A percentile compares a stretch with the other conserved stretches of the same genome.
These are phyloP conservation scores for Leccinellum luteum DNA, from an alignment of 768 basidiomycete genomes.

Conservation along the genomic window DNA sequence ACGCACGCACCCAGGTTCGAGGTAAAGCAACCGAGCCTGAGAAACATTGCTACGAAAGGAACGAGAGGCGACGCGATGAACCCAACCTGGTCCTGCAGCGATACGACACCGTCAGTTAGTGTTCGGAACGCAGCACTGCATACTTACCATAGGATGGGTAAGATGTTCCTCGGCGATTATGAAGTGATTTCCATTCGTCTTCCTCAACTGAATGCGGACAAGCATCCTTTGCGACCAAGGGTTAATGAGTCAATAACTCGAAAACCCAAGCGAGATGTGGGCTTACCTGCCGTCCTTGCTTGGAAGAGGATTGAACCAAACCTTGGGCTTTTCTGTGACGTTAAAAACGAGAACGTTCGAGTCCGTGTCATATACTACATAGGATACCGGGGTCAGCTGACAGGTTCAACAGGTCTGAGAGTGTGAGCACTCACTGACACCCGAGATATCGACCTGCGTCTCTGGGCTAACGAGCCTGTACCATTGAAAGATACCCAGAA, in stretches of 20 bases:
- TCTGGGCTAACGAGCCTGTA: conserved; percentile 60
- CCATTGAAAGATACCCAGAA: conserved; percentile 62
- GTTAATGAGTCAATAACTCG: background rate
- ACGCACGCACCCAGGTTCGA: conserved; percentile 25
- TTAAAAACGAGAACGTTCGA: conserved; percentile 48
- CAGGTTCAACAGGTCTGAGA: background rate
- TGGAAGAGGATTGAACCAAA: conserved; percentile 50
- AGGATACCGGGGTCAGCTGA: background rate
- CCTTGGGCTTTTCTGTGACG: conserved; percentile 37
- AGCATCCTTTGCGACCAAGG: conserved; percentile 36
- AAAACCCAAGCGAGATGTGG: background rate
- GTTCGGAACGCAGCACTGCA: background rate
- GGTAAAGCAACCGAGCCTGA: conserved; percentile 21
- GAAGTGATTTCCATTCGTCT: conserved; percentile 39
- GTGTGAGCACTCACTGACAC: conserved; percentile 39
- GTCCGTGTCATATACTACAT: conserved; percentile 47
- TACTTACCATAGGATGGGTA: conserved; percentile 49
- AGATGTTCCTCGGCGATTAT: conserved; percentile 60
- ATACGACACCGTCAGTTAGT: conserved; percentile 7
- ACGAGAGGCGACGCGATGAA: conserved; percentile 20
- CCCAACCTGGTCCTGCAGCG: conserved; percentile 21
- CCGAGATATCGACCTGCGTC: conserved; percentile 40
- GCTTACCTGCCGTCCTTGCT: conserved; percentile 47
- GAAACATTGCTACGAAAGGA: conserved; percentile 12
- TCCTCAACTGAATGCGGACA: conserved; percentile 49